phyloP scores from a whole-genome alignment of 305 asterid genomes.

The Nicotiana rustica region DNA sequence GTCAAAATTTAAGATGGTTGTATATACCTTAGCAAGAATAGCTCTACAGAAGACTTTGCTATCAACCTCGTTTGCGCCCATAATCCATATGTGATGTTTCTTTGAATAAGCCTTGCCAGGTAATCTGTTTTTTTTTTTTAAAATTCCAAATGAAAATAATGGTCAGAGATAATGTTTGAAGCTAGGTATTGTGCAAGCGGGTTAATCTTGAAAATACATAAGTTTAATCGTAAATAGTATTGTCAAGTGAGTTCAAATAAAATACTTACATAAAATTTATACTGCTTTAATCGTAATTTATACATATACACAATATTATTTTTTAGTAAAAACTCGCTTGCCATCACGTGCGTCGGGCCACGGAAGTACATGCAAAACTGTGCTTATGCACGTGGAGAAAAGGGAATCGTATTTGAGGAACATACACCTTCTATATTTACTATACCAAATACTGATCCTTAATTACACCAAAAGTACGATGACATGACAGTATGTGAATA shows the following conservation, averaged over 20 bases:
- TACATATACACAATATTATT: too few species aligned
- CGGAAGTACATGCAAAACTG: background rate
- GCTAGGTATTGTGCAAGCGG: background rate
- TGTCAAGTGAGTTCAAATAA: too few species aligned
- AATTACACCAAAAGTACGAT: background rate
- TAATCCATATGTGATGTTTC: constrained; percentile 76
- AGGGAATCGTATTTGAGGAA: too few species aligned
- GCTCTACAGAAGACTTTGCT: constrained; percentile 75
- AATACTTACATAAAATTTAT: too few species aligned
- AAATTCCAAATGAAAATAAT: too few species aligned
- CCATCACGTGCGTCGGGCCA: too few species aligned
- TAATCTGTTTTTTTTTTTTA: constrained; percentile 49
- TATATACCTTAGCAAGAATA: constrained; percentile 82
- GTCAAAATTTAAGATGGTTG: too few species aligned
- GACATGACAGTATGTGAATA: too few species aligned
- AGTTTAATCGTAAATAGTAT: too few species aligned
- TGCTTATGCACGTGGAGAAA: background rate
- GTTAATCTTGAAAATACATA: too few species aligned
- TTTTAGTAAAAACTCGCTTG: too few species aligned
- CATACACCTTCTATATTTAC: background rate
- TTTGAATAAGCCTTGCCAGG: constrained; percentile 80
- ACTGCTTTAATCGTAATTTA: too few species aligned
- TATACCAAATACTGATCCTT: background rate
- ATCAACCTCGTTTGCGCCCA: constrained; percentile 70
- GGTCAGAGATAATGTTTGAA: background rate